phyloP scores from a whole-genome alignment of 306 rosid genomes.

The Rosa chinensis region DNA sequence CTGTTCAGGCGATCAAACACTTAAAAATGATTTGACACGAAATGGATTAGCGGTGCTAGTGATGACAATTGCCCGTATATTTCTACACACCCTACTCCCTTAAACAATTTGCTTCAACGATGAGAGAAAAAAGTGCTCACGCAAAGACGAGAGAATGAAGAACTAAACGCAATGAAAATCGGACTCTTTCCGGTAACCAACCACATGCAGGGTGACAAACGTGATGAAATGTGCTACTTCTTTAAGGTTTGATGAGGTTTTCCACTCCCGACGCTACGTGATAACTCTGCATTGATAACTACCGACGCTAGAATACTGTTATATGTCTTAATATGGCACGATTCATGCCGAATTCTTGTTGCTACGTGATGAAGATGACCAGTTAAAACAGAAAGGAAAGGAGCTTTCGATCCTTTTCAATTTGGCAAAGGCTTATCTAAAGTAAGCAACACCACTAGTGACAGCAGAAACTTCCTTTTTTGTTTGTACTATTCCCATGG shows the following conservation, averaged over 20 bases:
- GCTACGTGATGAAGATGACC: background rate
- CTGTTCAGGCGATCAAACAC: background rate
- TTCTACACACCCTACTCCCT: too few relatives aligned
- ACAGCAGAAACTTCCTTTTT: background rate
- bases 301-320: background rate
- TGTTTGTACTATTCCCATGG: background rate
- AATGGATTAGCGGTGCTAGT: background rate
- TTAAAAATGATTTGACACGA: background rate
- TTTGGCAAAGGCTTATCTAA: background rate
- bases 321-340: background rate
- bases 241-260: background rate
- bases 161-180: background rate
- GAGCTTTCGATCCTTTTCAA: background rate
- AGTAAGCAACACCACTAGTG: background rate
- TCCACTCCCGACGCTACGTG: too few relatives aligned
- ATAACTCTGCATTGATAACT: background rate
- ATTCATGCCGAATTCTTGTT: background rate
- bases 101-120: background rate
- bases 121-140: background rate
- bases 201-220: background rate
- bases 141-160: background rate
- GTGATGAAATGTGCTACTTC: background rate
- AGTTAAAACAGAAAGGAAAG: background rate
- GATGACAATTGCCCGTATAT: background rate
- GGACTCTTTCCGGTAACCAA: background rate